A percentile compares a stretch with the other conserved stretches of the same genome.
Evolutionary conservation across 768 basidiomycete genomes (phyloP).

Genomic region (Tricholoma bakamatsutake): DNA sequence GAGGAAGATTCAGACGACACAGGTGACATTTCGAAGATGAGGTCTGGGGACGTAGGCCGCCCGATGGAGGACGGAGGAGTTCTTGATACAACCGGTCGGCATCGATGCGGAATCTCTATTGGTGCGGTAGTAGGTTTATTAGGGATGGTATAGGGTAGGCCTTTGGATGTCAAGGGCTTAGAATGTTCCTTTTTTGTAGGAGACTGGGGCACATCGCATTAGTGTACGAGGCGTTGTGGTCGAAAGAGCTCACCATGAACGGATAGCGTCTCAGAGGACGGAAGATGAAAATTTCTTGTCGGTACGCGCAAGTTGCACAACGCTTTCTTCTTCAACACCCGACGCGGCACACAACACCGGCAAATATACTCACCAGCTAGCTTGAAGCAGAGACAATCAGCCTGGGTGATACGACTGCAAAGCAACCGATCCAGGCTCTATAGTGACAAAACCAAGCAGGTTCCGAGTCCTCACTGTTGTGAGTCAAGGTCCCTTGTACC

Average conservation of each 20-base stretch:
- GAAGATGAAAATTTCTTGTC: background rate
- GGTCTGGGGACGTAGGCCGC: constrained; percentile 35
- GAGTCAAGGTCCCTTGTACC: background rate
- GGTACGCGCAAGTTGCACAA: background rate
- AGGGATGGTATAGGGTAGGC: constrained; percentile 10
- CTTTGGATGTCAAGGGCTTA: constrained; percentile 2
- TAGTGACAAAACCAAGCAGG: background rate
- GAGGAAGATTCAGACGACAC: constrained; percentile 24
- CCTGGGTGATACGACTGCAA: background rate
- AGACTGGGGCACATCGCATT: constrained; percentile 1
- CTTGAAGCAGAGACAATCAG: background rate
- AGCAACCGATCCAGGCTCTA: background rate
- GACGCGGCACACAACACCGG: background rate
- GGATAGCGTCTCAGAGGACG: constrained; percentile 1
- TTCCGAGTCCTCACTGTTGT: background rate
- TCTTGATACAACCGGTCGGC: constrained; percentile 16
- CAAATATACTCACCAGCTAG: background rate
- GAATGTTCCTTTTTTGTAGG: constrained; percentile 8
- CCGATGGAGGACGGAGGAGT: constrained; percentile 24
- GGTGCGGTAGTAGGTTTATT: constrained; percentile 29
- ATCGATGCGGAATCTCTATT: constrained; percentile 39
- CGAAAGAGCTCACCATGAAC: constrained; percentile 9
- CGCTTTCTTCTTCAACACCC: background rate
- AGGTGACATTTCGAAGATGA: constrained; percentile 53
- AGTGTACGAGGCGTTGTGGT: constrained; percentile 6